These are phyloP conservation scores for Hydnum rufescens DNA, from an alignment of 768 basidiomycete species.

Conservation along the genomic window DNA sequence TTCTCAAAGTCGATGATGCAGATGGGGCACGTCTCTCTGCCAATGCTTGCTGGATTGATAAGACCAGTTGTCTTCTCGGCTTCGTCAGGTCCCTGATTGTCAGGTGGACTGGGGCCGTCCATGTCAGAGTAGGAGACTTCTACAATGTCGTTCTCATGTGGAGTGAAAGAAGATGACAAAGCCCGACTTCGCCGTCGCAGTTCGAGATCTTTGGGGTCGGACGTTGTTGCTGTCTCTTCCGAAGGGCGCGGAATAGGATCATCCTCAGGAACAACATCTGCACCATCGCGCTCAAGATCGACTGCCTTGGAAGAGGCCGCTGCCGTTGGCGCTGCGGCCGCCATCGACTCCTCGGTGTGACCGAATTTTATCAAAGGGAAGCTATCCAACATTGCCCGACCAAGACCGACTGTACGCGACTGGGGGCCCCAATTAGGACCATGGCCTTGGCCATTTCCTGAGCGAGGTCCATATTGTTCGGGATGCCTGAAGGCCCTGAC, in stretches of 20 bases:
- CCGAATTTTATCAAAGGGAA: slow-evolving; percentile 86
- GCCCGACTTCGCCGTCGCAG: too few relatives aligned
- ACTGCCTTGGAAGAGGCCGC: not conserved
- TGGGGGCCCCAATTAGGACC: slow-evolving; percentile 28
- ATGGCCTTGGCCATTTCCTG: slow-evolving; percentile 17
- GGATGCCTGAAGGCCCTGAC: slow-evolving; percentile 71
- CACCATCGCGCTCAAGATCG: not conserved
- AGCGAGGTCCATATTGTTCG: slow-evolving; percentile 73
- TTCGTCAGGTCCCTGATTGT: slow-evolving; percentile 4
- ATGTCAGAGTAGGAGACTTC: not conserved
- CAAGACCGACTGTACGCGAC: slow-evolving; percentile 64
- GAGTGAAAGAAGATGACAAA: too few relatives aligned
- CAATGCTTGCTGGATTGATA: slow-evolving; percentile 36
- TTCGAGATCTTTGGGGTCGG: too few relatives aligned
- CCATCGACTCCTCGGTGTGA: not conserved
- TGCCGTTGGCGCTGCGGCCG: not conserved
- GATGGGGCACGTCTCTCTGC: slow-evolving; percentile 80
- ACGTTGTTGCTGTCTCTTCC: not conserved
- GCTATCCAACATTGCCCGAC: slow-evolving; percentile 84
- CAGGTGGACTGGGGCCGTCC: too few relatives aligned
- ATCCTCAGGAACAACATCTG: not conserved
- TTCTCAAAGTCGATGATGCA: slow-evolving; percentile 89
- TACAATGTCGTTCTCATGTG: too few relatives aligned
- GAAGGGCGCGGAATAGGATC: not conserved
- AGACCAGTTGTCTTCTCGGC: slow-evolving; percentile 5